phyloP scores from a whole-genome alignment of 768 basidiomycete species.

The Tephrocybe sp. region DNA sequence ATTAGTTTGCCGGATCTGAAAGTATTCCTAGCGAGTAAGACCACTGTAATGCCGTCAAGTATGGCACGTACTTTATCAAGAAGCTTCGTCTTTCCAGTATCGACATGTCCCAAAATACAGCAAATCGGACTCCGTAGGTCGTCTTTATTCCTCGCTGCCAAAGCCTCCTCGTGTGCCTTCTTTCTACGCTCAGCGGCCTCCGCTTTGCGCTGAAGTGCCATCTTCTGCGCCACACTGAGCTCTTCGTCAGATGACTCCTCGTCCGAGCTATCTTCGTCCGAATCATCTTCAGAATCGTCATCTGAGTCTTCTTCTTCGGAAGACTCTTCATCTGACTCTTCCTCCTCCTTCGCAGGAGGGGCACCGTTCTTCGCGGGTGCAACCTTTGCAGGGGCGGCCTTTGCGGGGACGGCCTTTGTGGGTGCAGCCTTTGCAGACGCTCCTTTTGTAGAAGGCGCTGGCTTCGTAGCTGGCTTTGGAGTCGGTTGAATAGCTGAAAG shows the following conservation, averaged over 20 bases:
- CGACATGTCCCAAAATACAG: conserved; percentile 98
- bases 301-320: conserved; percentile 35
- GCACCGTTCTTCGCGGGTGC: conserved; percentile 18
- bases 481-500: too few relatives aligned
- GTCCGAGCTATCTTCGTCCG: conserved; percentile 47
- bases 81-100: conserved; percentile 98
- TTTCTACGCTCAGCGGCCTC: conserved; percentile 81
- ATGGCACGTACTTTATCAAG: conserved; percentile 76
- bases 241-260: conserved; percentile 59
- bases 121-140: conserved; percentile 95
- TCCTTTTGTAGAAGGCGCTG: conserved; percentile 11
- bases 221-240: conserved; percentile 64
- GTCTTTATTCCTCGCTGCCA: conserved; percentile 86
- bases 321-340: not conserved
- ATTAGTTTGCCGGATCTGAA: conserved; percentile 97
- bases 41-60: not conserved
- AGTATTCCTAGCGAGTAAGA: conserved; percentile 5
- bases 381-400: conserved; percentile 17
- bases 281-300: conserved; percentile 49
- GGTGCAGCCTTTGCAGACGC: conserved; percentile 19
- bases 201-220: conserved; percentile 72
- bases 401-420: conserved; percentile 12
- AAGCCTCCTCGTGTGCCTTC: conserved; percentile 80
- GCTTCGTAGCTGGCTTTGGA: conserved; percentile 23
- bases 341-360: conserved; percentile 11